phyloP scores from a whole-genome alignment of 371 early-diverging fungal genomes.

The Circinella minor region DNA sequence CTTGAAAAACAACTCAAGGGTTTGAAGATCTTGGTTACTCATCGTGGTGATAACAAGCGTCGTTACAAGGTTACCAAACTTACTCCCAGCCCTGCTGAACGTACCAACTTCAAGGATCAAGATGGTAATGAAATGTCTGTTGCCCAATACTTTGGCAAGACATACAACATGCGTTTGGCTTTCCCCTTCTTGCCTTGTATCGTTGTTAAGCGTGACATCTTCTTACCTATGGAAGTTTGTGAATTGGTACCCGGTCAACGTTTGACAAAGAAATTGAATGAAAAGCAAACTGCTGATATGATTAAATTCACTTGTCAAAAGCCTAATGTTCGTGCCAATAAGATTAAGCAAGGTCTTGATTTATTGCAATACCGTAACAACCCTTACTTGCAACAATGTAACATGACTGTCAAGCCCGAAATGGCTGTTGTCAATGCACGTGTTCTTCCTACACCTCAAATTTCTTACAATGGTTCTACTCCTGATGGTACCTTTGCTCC shows the following conservation, averaged over 20 bases:
- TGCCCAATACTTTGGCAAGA: constrained; percentile 71
- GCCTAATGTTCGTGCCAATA: constrained; percentile 70
- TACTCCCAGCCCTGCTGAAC: constrained; percentile 64
- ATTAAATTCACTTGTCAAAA: constrained; percentile 86
- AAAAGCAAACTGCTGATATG: constrained; percentile 90
- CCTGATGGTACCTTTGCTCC: constrained; percentile 74
- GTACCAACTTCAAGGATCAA: constrained; percentile 67
- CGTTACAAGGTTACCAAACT: constrained; percentile 70
- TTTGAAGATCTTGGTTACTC: constrained; percentile 71
- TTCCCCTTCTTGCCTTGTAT: constrained; percentile 88
- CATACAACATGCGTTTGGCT: constrained; percentile 68
- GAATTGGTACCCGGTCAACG: constrained; percentile 80
- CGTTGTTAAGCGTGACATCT: constrained; percentile 60
- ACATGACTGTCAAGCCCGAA: constrained; percentile 65
- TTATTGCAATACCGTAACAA: constrained; percentile 55
- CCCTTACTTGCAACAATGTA: constrained; percentile 63
- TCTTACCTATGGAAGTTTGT: constrained; percentile 92
- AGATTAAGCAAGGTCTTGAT: constrained; percentile 57
- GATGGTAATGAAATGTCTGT: constrained; percentile 61
- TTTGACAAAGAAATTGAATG: constrained; percentile 76
- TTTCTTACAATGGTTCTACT: constrained; percentile 63
- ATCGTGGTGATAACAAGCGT: constrained; percentile 70
- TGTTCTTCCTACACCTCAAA: constrained; percentile 74
- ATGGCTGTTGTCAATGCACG: constrained; percentile 67
- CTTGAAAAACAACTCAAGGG: constrained; percentile 74